These are phyloP conservation scores for Fusarium nurragi DNA, from an alignment of 2,329 filamentous ascomycete genomes.

Conservation along the genomic window DNA sequence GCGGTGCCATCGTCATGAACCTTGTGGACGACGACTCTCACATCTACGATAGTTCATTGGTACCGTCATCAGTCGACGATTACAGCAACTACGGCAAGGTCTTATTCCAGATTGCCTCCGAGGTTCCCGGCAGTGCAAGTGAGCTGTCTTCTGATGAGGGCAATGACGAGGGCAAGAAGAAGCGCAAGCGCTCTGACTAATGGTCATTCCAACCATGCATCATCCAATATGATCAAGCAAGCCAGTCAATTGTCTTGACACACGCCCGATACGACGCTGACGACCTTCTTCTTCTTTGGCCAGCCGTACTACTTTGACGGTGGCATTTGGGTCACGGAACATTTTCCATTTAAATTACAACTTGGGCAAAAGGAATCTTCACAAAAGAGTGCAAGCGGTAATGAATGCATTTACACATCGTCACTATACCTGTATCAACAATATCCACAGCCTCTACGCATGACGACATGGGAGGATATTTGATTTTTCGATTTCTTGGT, in stretches of 20 bases:
- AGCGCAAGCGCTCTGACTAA: conserved; percentile 80
- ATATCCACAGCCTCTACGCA: conserved; percentile 46
- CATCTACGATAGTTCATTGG: conserved; percentile 55
- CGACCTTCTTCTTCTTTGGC: conserved; percentile 46
- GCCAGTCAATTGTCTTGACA: conserved; percentile 38
- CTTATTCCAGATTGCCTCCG: conserved; percentile 82
- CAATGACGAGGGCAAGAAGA: conserved; percentile 60
- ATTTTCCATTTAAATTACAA: conserved; percentile 36
- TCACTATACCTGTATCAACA: conserved; percentile 58
- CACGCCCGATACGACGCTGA: conserved; percentile 50
- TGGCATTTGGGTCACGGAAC: conserved; percentile 46
- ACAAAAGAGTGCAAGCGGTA: conserved; percentile 53
- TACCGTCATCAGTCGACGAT: conserved; percentile 65
- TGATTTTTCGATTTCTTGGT: conserved; percentile 36
- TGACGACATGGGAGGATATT: conserved; percentile 43
- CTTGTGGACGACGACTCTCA: conserved; percentile 75
- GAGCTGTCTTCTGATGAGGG: conserved; percentile 66
- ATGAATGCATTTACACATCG: conserved; percentile 53
- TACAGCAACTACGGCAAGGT: conserved; percentile 76
- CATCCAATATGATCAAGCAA: conserved; percentile 34
- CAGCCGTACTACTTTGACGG: conserved; percentile 32
- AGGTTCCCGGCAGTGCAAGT: conserved; percentile 72
- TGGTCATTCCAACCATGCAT: conserved; percentile 15
- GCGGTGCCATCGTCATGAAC: conserved; percentile 89
- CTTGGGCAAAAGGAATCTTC: conserved; percentile 50